Conservation (phyloP, 208 protist species). For the Porcisia hertigi region DNA sequence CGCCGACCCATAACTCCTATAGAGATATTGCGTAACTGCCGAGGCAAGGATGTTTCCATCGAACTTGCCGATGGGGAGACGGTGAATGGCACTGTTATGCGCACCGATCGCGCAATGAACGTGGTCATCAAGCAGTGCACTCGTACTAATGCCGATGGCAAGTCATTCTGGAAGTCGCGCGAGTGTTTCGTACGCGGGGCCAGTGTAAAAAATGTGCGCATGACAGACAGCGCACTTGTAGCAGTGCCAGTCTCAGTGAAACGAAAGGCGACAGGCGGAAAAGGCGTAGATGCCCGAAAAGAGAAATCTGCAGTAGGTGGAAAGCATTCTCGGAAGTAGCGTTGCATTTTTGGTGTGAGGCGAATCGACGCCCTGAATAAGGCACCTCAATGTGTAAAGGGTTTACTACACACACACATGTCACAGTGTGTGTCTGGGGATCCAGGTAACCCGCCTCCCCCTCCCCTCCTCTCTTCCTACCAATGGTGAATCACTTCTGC, state of each 20-base stretch:
- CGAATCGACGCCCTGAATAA: not conserved
- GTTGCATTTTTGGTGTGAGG: not conserved
- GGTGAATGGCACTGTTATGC: constrained; percentile 82
- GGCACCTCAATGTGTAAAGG: not conserved
- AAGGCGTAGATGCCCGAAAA: constrained; percentile 3
- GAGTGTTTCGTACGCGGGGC: constrained; percentile 77
- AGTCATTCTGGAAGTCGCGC: constrained; percentile 67
- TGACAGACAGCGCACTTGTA: constrained; percentile 64
- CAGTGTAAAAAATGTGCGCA: constrained; percentile 76
- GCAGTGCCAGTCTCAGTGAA: constrained; percentile 11
- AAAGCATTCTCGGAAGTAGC: constrained; percentile 14
- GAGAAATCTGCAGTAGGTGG: constrained; percentile 15
- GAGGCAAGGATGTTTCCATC: constrained; percentile 77
- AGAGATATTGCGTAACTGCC: constrained; percentile 82
- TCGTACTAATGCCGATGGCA: constrained; percentile 58
- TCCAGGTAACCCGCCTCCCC: not conserved
- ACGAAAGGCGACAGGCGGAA: constrained; percentile 8
- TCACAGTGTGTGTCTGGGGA: not conserved
- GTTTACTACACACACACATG: not conserved
- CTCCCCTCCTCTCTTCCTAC: not conserved
- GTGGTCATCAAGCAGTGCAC: constrained; percentile 80
- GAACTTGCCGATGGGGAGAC: constrained; percentile 72
- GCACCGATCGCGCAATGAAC: constrained; percentile 83
- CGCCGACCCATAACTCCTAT: constrained; percentile 55
- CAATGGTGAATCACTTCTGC: not conserved